A percentile compares a stretch with the other conserved stretches of the same genome.
Evolutionary conservation across 2,329 filamentous ascomycete genomes (phyloP).

Genomic region (Magnaporthiopsis incrustans): DNA sequence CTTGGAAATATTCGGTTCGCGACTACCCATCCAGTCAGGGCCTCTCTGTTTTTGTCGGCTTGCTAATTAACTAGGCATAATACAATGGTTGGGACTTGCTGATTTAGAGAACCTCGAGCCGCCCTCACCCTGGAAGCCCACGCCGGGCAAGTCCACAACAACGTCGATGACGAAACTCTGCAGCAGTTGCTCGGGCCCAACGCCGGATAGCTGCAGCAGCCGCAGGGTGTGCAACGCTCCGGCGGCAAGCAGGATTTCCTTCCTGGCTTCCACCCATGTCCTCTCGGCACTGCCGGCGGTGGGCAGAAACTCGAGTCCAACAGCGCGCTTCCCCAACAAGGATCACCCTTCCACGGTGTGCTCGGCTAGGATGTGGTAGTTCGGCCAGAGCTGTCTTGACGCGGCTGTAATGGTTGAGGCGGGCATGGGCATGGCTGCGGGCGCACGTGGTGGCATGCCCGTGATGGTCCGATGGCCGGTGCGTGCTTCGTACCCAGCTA

Average conservation of each 20-base stretch:
- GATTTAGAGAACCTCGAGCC: constrained; percentile 14
- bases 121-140: constrained; percentile 41
- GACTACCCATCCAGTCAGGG: constrained; percentile 3
- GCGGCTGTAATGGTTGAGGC: constrained; percentile 31
- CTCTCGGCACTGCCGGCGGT: constrained; percentile 18
- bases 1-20: constrained; percentile 21
- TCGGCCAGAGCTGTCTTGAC: constrained; percentile 23
- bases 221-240: constrained; percentile 33
- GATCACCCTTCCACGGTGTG: constrained; percentile 40
- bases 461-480: no score
- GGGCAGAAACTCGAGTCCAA: constrained; percentile 50
- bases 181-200: constrained; percentile 32
- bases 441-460: no score
- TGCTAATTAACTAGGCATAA: no score
- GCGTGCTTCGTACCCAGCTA: no score
- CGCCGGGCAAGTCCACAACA: constrained; percentile 36
- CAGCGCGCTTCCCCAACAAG: constrained; percentile 46
- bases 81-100: no score
- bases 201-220: constrained; percentile 41
- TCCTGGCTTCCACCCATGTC: constrained; percentile 13
- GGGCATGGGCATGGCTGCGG: constrained; percentile 30
- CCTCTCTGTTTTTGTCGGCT: no score
- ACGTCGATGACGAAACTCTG: constrained; percentile 28
- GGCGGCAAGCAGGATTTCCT: constrained; percentile 34
- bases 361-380: constrained; percentile 25